phyloP scores from a whole-genome alignment of 176 grass and related monocot genomes.

The Otatea glauca region DNA sequence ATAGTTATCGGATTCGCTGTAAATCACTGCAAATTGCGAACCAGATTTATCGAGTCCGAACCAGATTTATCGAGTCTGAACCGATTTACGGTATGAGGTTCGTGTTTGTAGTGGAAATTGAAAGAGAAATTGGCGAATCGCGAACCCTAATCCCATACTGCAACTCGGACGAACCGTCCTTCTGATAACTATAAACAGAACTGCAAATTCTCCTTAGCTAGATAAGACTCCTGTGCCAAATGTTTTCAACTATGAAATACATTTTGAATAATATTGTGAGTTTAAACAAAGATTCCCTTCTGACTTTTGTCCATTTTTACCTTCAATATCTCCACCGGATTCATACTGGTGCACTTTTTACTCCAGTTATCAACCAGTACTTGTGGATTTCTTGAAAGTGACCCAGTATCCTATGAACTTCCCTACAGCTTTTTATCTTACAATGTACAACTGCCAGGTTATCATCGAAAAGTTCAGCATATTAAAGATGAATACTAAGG shows the following conservation, averaged over 20 bases:
- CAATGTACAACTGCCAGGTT: constrained; percentile 34
- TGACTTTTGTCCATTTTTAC: constrained; percentile 5
- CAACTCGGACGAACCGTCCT: too few species aligned
- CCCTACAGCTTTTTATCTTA: neutral
- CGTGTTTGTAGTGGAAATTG: too few species aligned
- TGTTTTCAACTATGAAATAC: constrained; percentile 1
- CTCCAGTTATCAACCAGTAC: neutral
- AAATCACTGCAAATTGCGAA: too few species aligned
- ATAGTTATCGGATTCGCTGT: too few species aligned
- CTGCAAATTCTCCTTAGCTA: neutral
- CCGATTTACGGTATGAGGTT: too few species aligned
- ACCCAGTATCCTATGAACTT: constrained; percentile 12
- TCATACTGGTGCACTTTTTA: neutral
- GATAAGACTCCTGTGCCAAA: neutral
- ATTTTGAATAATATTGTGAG: neutral
- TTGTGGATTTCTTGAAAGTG: constrained; percentile 16
- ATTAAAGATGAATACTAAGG: constrained; percentile 21
- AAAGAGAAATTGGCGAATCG: too few species aligned
- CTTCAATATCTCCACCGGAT: neutral
- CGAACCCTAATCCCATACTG: too few species aligned
- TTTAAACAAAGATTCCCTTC: neutral
- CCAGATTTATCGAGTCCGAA: too few species aligned
- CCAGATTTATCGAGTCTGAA: too few species aligned
- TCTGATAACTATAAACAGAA: neutral
- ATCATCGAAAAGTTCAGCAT: constrained; percentile 35